Conservation (phyloP, 2,329 filamentous ascomycete species). For the Curvularia eragrostidis region DNA sequence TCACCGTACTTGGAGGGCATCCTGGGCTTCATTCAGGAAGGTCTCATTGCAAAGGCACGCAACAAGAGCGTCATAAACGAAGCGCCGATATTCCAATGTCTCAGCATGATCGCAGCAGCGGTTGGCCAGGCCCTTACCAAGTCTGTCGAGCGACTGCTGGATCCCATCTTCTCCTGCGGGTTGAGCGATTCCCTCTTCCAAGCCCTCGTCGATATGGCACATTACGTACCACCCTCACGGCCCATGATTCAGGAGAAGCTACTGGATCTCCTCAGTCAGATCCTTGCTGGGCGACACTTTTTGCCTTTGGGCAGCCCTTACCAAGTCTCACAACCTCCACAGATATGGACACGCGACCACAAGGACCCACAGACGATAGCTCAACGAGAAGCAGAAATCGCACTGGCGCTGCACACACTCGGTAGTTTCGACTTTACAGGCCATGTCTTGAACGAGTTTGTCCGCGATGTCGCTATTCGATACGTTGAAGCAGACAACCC, state of each 20-base stretch:
- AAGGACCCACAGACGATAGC: constrained; percentile 85
- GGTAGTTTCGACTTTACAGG: constrained; percentile 95
- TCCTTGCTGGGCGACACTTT: constrained; percentile 91
- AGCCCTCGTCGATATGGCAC: constrained; percentile 96
- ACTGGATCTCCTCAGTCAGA: constrained; percentile 91
- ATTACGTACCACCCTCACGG: constrained; percentile 96
- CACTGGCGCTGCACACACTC: constrained; percentile 89
- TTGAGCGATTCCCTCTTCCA: constrained; percentile 93
- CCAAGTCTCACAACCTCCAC: constrained; percentile 80
- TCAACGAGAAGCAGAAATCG: constrained; percentile 82
- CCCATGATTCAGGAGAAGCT: constrained; percentile 91
- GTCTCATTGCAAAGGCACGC: constrained; percentile 78
- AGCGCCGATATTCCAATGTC: constrained; percentile 91
- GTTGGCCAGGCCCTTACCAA: constrained; percentile 97
- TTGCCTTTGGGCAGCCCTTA: constrained; percentile 90
- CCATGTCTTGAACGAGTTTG: constrained; percentile 96
- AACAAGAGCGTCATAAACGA: constrained; percentile 65
- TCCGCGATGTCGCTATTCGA: constrained; percentile 95
- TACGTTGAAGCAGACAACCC: constrained; percentile 97
- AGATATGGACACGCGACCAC: constrained; percentile 84
- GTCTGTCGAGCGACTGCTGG: constrained; percentile 94
- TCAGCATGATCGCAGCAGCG: constrained; percentile 93
- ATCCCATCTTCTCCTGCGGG: constrained; percentile 96
- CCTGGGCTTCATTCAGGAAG: constrained; percentile 90
- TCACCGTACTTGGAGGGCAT: constrained; percentile 95